Conservation (phyloP, 2,329 filamentous ascomycete genomes). For the Epichloe brachyelytri region DNA sequence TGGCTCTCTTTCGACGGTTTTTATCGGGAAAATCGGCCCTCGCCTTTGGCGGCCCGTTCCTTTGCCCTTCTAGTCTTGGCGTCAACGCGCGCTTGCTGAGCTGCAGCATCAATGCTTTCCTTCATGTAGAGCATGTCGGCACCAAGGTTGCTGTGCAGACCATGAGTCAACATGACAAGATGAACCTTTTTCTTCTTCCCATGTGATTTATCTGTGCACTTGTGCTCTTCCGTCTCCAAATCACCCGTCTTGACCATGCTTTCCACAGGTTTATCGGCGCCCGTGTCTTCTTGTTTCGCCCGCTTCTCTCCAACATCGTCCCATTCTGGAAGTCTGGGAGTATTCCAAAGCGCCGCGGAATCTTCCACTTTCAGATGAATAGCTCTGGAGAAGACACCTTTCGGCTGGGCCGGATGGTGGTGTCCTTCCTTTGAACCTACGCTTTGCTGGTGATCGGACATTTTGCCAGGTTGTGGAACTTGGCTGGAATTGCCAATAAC, state of each 20-base stretch:
- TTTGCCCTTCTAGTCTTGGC: slow-evolving; percentile 46
- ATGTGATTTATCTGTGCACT: slow-evolving; percentile 2
- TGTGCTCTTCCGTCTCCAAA: slow-evolving; percentile 14
- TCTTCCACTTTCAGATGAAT: slow-evolving; percentile 72
- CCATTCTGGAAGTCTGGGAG: slow-evolving; percentile 64
- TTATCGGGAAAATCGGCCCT: slow-evolving; percentile 5
- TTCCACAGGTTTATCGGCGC: slow-evolving; percentile 20
- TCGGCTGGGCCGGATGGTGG: slow-evolving; percentile 48
- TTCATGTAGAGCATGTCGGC: slow-evolving; percentile 96
- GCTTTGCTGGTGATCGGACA: slow-evolving; percentile 64
- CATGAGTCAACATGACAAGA: slow-evolving; percentile 84
- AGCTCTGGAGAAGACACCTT: slow-evolving; percentile 75
- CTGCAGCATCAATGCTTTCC: slow-evolving; percentile 84
- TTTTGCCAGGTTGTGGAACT: slow-evolving; percentile 52
- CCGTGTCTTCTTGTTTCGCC: slow-evolving; percentile 9
- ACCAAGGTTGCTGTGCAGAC: slow-evolving; percentile 87
- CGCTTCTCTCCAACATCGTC: slow-evolving; percentile 27
- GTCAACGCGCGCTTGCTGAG: slow-evolving; percentile 59
- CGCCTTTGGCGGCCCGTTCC: slow-evolving; percentile 24
- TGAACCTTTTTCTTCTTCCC: slow-evolving; percentile 69
- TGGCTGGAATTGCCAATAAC: slow-evolving; percentile 31
- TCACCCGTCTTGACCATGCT: slow-evolving; percentile 21
- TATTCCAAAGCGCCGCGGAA: slow-evolving; percentile 84
- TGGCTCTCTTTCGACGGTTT: slow-evolving; percentile 9
- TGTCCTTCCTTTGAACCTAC: slow-evolving; percentile 41